Base-by-base conservation (phyloP, 2,329 filamentous ascomycete genomes). In the Penicillium sp. region DNA sequence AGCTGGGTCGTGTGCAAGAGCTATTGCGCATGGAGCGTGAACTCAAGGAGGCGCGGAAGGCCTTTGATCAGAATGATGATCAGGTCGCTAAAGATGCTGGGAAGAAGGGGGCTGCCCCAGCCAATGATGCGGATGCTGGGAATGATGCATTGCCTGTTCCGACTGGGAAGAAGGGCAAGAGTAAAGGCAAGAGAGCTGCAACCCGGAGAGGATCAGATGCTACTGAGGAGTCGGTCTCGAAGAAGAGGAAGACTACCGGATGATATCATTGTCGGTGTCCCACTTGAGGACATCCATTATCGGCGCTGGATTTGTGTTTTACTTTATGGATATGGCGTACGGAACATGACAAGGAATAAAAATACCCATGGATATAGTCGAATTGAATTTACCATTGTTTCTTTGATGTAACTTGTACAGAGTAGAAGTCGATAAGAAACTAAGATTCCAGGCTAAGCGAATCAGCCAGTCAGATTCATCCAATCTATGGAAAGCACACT, bases 1-100 rank as follows among this genome's bases (percentile, higher is more conserved):
- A 96, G 72, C 81, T 98, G 44, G 95, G 95, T 49, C 88, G 93
- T 69, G 92, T 98, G 54, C 87, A 91, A 72, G 92, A 96, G 78
- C 86, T 96, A 70, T 84, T 96, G 64, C 89, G 91, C 75, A 93
- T 93, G 81, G 92, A 96, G 66, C 88, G 88, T 71, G 88, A 92
- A 71, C 87, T 98, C 61, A 95, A 95, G 73, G 86, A 89, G 69
- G 89, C 91, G 52, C 82, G 92, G 61, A 92, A 93, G 78, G 72
- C 73, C 8, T 78, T 78, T 35, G 75, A 77, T 62, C 75, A 78
- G 62, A 76, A 78, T 54, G 75, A 78, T 66, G 75, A 78, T 45
- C 74, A 76, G 56, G 72, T 78, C 26, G 70, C 66, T 3, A 77
- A 75, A 62, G 73, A 75, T 53, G 69, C 71, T 13, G 70, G 68